Conservation (phyloP, 352 stramenopile species). For the Elongisporangium senticosum region DNA sequence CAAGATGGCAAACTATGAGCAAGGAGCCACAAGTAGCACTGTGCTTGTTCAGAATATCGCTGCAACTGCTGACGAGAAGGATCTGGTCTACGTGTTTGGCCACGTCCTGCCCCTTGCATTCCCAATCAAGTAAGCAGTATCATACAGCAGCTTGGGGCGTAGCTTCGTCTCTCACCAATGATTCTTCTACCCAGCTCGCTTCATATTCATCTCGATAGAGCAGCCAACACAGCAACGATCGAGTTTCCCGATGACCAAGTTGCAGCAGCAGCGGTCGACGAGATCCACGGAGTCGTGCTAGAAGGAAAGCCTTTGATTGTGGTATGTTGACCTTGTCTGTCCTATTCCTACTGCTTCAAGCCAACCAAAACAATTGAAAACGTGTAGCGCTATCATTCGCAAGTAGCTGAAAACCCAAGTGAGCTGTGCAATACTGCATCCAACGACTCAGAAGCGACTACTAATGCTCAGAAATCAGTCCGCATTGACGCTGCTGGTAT, state of each 20-base stretch:
- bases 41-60: slow-evolving; percentile 45
- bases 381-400: neutral
- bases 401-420: neutral
- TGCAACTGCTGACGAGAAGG: slow-evolving; percentile 34
- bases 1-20: slow-evolving; percentile 28
- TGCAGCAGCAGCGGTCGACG: slow-evolving; percentile 31
- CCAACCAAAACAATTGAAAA: neutral
- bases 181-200: slow-evolving; percentile 2
- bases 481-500: neutral
- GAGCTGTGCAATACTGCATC: no score
- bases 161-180: neutral
- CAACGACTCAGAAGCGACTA: neutral
- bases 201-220: slow-evolving; percentile 5
- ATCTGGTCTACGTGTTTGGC: slow-evolving; percentile 53
- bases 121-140: slow-evolving; percentile 26
- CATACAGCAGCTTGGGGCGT: neutral
- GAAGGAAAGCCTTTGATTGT: slow-evolving; percentile 41
- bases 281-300: slow-evolving; percentile 46
- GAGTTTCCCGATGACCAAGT: slow-evolving; percentile 21
- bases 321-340: slow-evolving; percentile 16
- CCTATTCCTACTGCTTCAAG: neutral
- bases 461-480: neutral
- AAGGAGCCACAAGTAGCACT: slow-evolving; percentile 17
- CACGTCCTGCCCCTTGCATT: slow-evolving; percentile 35
- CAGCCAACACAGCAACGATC: slow-evolving; percentile 7